Base-by-base conservation (phyloP, 176 grass and related monocot genomes). In the Saccharum spontaneum region DNA sequence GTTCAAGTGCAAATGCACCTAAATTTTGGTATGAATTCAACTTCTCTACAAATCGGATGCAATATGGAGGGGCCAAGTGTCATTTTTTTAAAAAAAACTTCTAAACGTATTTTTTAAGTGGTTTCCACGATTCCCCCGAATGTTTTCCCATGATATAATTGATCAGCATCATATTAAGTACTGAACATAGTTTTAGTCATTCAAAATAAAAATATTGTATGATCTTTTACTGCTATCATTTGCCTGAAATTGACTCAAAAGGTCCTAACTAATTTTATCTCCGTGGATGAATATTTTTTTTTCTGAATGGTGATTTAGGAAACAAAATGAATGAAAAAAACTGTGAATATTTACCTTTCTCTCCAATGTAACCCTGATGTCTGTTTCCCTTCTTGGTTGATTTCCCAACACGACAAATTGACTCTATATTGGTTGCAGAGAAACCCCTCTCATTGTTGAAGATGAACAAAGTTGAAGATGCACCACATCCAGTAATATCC, bases 381-480 rank as follows among this genome's bases (percentile, higher is more conserved):
- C 93, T 77, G 6, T 69, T 85, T 50, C 88, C 90, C 39, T 92
- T 95, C 60, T 95, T 92, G 1, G 93, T 95, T 7, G 93, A 95
- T 26, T 77, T 92, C 3, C 93, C 93, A 5, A 95, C 78, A 30
- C 93, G 74, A 48, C 82, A 86, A 45, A 95, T 90, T 13, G 93
- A 95, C 10, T 92, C 85, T 67, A 95, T 88, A 73, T 95, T 95
- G 0, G 81, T 28, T 6, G 81, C 31, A 10, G 82, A 90, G 69
- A 94, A 94, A 0, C 87, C 93, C 46, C 23, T 92, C 75, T 94
- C 93, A 77, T 94, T 94, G 54, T 95, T 92, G 28, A 95, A 92
- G 6, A 95, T 65, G 7, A 95, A 79, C 79, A 95, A 75, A 1
- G 93, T 95, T 12, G 93, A 83, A 8, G 75, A 80, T 48, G 83